phyloP scores from a whole-genome alignment of 768 basidiomycete genomes.

The Podaxis pistillaris region DNA sequence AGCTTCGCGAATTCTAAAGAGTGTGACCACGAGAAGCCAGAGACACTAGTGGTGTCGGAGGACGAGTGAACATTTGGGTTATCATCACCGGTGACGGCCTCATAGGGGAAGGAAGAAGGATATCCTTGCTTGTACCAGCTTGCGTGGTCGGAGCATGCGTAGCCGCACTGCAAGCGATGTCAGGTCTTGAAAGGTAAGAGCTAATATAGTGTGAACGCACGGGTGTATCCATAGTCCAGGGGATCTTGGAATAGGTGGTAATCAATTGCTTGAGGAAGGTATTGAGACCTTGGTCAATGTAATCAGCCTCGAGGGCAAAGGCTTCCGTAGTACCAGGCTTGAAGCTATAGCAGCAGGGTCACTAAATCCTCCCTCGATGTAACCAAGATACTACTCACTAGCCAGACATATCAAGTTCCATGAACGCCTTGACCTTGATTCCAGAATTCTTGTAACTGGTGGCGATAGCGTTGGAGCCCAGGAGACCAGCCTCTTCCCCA shows the following conservation, averaged over 20 bases:
- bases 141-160: slow-evolving; percentile 46
- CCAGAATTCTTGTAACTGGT: slow-evolving; percentile 44
- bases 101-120: slow-evolving; percentile 41
- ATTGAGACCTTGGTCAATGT: slow-evolving; percentile 38
- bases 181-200: not conserved
- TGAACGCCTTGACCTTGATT: slow-evolving; percentile 47
- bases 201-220: slow-evolving; percentile 25
- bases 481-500: slow-evolving; percentile 42
- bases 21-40: slow-evolving; percentile 48
- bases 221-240: slow-evolving; percentile 34
- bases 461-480: slow-evolving; percentile 55
- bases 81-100: slow-evolving; percentile 39
- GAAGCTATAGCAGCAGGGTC: slow-evolving; percentile 32
- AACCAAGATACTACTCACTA: slow-evolving; percentile 25
- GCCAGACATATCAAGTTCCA: slow-evolving; percentile 42
- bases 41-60: slow-evolving; percentile 44
- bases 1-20: slow-evolving; percentile 62
- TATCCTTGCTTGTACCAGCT: slow-evolving; percentile 43
- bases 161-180: slow-evolving; percentile 30
- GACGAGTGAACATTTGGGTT: slow-evolving; percentile 44
- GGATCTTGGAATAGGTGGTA: slow-evolving; percentile 33
- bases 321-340: slow-evolving; percentile 43
- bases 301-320: slow-evolving; percentile 39
- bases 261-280: slow-evolving; percentile 42
- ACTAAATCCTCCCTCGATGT: not conserved